phyloP scores from a whole-genome alignment of 805 yeast species.

The Candida palmyrensis region DNA sequence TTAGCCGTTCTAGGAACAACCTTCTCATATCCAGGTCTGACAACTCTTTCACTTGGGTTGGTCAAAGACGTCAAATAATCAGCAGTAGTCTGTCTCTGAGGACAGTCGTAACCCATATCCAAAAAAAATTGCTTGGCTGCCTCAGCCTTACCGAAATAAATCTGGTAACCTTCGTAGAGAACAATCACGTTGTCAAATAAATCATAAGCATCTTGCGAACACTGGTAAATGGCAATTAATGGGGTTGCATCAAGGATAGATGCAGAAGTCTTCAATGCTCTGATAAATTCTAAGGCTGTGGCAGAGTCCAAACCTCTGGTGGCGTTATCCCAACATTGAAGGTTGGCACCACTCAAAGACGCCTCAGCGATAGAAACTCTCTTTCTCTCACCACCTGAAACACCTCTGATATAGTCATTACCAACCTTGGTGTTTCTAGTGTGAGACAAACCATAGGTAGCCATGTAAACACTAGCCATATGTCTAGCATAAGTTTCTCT shows the following conservation, averaged over 20 bases:
- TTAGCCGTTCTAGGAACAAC: constrained; percentile 50
- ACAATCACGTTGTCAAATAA: constrained; percentile 44
- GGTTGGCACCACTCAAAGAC: constrained; percentile 53
- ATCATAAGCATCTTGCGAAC: constrained; percentile 45
- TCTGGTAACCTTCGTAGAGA: constrained; percentile 44
- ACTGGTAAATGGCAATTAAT: constrained; percentile 54
- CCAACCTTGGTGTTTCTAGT: constrained; percentile 58
- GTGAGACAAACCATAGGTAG: constrained; percentile 46
- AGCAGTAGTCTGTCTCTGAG: constrained; percentile 61
- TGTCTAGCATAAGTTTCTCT: constrained; percentile 34
- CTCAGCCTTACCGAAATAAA: constrained; percentile 40
- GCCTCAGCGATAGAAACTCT: constrained; percentile 83
- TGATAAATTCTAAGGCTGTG: constrained; percentile 71
- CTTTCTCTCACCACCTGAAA: constrained; percentile 83
- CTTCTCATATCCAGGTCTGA: constrained; percentile 43
- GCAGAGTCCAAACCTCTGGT: constrained; percentile 85
- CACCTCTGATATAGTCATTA: constrained; percentile 63
- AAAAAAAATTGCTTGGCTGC: constrained; percentile 46
- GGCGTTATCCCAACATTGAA: constrained; percentile 64
- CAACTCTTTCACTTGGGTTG: constrained; percentile 56
- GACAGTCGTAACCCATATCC: constrained; percentile 59
- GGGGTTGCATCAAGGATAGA: constrained; percentile 47
- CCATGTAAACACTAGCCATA: constrained; percentile 40
- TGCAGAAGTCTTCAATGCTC: constrained; percentile 62
- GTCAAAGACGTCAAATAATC: constrained; percentile 66